phyloP scores from a whole-genome alignment of 176 grass and related monocot species.

The Zizania latifolia region DNA sequence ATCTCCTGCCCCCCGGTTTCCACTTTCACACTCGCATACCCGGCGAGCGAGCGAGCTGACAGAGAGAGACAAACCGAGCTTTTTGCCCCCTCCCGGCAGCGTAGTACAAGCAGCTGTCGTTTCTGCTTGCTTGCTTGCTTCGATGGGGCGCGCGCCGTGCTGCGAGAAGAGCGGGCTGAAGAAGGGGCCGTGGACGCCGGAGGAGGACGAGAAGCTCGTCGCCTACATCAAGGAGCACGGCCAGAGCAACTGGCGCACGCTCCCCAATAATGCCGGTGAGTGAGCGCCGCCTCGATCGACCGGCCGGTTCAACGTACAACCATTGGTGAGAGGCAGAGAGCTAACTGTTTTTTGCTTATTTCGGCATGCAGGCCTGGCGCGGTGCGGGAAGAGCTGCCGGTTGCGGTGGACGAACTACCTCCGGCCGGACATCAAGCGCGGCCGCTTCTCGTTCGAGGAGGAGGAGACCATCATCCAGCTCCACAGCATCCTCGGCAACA shows the following conservation, averaged over 20 bases:
- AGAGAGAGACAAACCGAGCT: constrained; percentile 33
- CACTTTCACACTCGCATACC: background rate
- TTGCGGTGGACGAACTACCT: constrained; percentile 97
- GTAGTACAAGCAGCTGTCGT: too few relatives aligned
- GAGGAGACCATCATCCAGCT: constrained; percentile 97
- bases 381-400: constrained; percentile 98
- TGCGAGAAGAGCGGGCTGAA: constrained; percentile 85
- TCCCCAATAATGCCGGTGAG: constrained; percentile 92
- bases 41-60: background rate
- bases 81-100: constrained; percentile 11
- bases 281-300: background rate
- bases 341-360: background rate
- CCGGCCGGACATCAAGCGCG: constrained; percentile 89
- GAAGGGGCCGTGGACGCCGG: constrained; percentile 85
- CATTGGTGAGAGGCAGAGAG: background rate
- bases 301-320: background rate
- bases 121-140: background rate
- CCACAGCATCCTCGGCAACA: constrained; percentile 94
- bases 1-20: background rate
- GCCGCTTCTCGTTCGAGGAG: constrained; percentile 95
- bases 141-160: constrained; percentile 88
- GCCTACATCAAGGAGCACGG: constrained; percentile 84
- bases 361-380: constrained; percentile 57
- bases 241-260: constrained; percentile 84
- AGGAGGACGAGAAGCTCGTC: constrained; percentile 96